Evolutionary conservation across 2,329 filamentous ascomycete genomes (phyloP), one percentile per base, ranked within the genome.

Genomic region (Botrytis hyacinthi): DNA sequence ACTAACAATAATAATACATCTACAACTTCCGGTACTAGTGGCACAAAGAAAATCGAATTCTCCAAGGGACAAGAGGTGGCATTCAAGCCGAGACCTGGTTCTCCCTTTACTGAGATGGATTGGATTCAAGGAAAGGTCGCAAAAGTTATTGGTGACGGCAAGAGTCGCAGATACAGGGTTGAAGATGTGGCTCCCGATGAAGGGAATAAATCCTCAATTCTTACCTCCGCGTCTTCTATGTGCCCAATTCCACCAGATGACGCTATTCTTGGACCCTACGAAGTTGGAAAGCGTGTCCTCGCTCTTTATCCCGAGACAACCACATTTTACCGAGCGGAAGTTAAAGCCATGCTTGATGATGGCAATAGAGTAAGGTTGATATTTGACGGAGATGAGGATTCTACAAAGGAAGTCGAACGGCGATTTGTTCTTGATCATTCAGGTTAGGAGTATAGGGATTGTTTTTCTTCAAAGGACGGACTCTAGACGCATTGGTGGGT

Each of bases 281-380:
- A 85, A 12, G 83, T 88, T 57, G 91, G 92, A 62, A 93, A 91
- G 80, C 88, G 90, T 63, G 93, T 95, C 14, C 84, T 95, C 73
- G 93, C 93, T 0, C 84, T 94, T 73, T 96, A 96, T 79, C 93
- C 93, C 0, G 91, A 94, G 78, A 95, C 93, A 1, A 95, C 93
- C 1, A 95, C 92, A 0, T 95, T 96, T 78, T 96, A 96, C 81
- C 91, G 92, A 80, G 93, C 93, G 1, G 92, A 94, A 77, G 93
- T 95, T 14, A 92, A 93, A 83, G 90, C 90, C 51, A 90, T 88
- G 85, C 71, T 79, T 22, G 78, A 80, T 14, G 85, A 91, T 73
- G 84, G 84, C 73, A 57, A 81, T 79, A 87, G 86, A 74, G 89
- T 91, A 60, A 87, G 88, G 73, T 84, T 95, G 76, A 90, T 93